phyloP scores from a whole-genome alignment of 257 asterid species.

The Ehretia macrophylla region DNA sequence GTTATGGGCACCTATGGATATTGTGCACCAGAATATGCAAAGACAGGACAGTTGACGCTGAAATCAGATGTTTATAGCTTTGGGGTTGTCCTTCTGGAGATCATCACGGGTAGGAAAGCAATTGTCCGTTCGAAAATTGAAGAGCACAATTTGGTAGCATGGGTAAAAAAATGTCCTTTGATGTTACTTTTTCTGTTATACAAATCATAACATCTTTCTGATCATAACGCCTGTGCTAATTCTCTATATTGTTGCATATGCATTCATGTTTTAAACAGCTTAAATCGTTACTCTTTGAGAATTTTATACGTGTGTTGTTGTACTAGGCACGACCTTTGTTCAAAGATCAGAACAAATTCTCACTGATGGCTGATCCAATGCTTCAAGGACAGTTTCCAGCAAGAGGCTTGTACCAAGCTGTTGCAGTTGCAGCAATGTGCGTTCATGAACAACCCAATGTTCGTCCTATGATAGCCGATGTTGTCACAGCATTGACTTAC shows the following conservation, averaged over 20 bases:
- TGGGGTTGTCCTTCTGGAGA: conserved; percentile 91
- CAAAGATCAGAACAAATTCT: conserved; percentile 72
- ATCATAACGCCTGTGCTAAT: too few species aligned
- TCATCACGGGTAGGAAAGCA: conserved; percentile 89
- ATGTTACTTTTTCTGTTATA: not conserved
- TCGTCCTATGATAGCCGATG: conserved; percentile 80
- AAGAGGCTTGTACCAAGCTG: conserved; percentile 78
- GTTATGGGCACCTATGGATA: conserved; percentile 98
- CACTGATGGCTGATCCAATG: conserved; percentile 72
- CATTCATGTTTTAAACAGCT: too few species aligned
- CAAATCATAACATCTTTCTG: not conserved
- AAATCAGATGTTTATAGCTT: conserved; percentile 95
- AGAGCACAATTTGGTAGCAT: conserved; percentile 77
- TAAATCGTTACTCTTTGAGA: not conserved
- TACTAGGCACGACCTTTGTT: conserved; percentile 79
- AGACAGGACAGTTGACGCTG: conserved; percentile 89
- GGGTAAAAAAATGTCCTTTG: conserved; percentile 49
- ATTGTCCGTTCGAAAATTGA: conserved; percentile 63
- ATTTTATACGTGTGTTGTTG: not conserved
- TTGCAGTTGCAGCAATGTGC: conserved; percentile 89
- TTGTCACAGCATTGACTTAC: conserved; percentile 78
- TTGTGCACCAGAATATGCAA: conserved; percentile 99
- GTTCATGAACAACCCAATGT: conserved; percentile 76
- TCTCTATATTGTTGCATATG: too few species aligned
- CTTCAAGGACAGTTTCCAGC: conserved; percentile 77